phyloP scores from a whole-genome alignment of 371 early-diverging fungal species.

The Smittium mucronatum region DNA sequence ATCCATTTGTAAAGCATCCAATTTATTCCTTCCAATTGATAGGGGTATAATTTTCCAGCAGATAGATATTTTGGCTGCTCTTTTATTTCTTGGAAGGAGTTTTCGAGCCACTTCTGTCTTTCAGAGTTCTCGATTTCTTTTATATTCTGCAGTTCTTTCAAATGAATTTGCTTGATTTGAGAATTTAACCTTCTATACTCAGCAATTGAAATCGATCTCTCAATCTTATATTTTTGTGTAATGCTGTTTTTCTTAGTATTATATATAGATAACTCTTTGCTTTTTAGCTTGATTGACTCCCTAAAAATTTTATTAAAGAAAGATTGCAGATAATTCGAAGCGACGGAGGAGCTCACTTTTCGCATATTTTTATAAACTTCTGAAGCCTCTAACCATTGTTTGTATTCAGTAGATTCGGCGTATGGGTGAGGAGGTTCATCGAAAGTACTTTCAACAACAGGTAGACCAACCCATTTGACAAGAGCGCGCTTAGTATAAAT shows the following conservation, averaged over 20 bases:
- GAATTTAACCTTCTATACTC: neutral
- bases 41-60: constrained; percentile 55
- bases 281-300: neutral
- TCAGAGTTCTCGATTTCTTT: neutral
- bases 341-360: neutral
- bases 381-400: constrained; percentile 2
- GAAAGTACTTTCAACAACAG: constrained; percentile 2
- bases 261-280: neutral
- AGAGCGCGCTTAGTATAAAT: constrained; percentile 8
- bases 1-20: constrained; percentile 65
- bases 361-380: neutral
- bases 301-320: constrained; percentile 1
- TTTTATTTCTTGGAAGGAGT: constrained; percentile 34
- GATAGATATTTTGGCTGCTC: constrained; percentile 48
- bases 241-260: neutral
- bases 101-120: neutral
- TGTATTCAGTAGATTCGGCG: constrained; percentile 6
- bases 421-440: constrained; percentile 11
- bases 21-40: constrained; percentile 78
- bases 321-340: neutral
- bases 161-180: neutral
- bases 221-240: neutral
- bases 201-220: neutral
- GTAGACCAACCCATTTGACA: constrained; percentile 10
- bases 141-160: neutral